phyloP scores from a whole-genome alignment of 129 eudicot genomes.

The Heracleum sosnowskyi region DNA sequence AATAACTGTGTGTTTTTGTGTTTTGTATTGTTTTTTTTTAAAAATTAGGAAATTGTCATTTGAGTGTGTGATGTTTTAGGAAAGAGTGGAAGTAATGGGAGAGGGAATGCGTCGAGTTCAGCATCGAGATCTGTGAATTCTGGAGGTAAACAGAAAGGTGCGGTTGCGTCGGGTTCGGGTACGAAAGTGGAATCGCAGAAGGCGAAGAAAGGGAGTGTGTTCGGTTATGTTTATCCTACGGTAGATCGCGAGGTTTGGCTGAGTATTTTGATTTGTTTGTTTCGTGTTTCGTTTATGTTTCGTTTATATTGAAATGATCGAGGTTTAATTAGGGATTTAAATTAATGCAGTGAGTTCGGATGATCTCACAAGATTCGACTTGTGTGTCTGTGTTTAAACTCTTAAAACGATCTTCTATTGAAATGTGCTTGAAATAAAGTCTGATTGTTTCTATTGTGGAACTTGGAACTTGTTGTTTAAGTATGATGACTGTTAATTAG shows the following conservation, averaged over 20 bases:
- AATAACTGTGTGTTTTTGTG: neutral
- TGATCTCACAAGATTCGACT: neutral
- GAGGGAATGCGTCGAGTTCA: slow-evolving; percentile 27
- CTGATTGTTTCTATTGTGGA: neutral
- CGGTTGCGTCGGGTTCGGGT: slow-evolving; percentile 13
- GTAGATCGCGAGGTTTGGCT: slow-evolving; percentile 19
- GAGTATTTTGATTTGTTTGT: neutral
- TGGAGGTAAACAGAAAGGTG: slow-evolving; percentile 15
- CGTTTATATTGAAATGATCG: neutral
- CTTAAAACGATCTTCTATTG: no score
- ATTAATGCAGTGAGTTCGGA: neutral
- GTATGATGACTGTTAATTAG: neutral
- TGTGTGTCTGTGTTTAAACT: neutral
- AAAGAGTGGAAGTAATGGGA: slow-evolving; percentile 17
- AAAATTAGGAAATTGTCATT: no score
- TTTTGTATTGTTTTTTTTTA: neutral
- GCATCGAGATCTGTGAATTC: slow-evolving; percentile 28
- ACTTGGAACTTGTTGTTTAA: neutral
- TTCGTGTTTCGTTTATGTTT: no score
- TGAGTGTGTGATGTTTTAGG: slow-evolving; percentile 14
- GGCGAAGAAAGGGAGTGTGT: slow-evolving; percentile 32
- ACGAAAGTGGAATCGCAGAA: slow-evolving; percentile 28
- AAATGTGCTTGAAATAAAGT: neutral
- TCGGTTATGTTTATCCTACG: slow-evolving; percentile 46
- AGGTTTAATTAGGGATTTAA: neutral